A percentile compares a stretch with the other conserved stretches of the same genome.
Conservation (phyloP, 2,329 filamentous ascomycete species). For the Elsinoe ampelina region DNA sequence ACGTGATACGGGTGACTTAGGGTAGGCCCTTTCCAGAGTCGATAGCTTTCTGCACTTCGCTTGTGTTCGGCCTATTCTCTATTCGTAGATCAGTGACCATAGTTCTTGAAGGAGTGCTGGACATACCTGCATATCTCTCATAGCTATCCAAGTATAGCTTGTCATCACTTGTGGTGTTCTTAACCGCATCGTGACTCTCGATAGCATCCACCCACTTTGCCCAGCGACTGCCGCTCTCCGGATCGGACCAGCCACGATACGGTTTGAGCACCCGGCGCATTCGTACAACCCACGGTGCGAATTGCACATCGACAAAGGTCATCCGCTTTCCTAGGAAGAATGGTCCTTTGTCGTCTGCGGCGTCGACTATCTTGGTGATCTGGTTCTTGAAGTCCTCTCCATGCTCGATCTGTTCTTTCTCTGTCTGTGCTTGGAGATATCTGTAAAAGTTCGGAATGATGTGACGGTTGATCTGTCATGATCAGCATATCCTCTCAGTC, state of each 20-base stretch:
- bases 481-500: slow-evolving; percentile 16
- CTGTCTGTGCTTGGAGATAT: slow-evolving; percentile 57
- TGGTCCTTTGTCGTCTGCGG: slow-evolving; percentile 51
- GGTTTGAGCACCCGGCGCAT: slow-evolving; percentile 56
- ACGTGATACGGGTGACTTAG: slow-evolving; percentile 23
- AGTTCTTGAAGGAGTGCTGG: neutral
- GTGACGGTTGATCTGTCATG: slow-evolving; percentile 58
- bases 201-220: slow-evolving; percentile 61
- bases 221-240: slow-evolving; percentile 56
- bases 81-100: neutral
- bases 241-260: slow-evolving; percentile 57
- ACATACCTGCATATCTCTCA: slow-evolving; percentile 50
- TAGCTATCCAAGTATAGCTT: slow-evolving; percentile 60
- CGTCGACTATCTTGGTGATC: slow-evolving; percentile 53
- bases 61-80: slow-evolving; percentile 54
- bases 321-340: slow-evolving; percentile 55
- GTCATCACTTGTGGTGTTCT: slow-evolving; percentile 57
- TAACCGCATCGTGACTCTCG: slow-evolving; percentile 53
- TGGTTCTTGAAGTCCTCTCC: slow-evolving; percentile 55
- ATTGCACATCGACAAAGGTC: slow-evolving; percentile 62
- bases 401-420: slow-evolving; percentile 47
- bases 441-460: slow-evolving; percentile 70
- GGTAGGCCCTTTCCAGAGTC: slow-evolving; percentile 48
- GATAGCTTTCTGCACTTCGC: slow-evolving; percentile 49
- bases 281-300: slow-evolving; percentile 65